Evolutionary conservation across 805 yeast genomes (phyloP), one percentile per base, ranked within the genome.

Genomic region (Saccharomycopsis fermentans): DNA sequence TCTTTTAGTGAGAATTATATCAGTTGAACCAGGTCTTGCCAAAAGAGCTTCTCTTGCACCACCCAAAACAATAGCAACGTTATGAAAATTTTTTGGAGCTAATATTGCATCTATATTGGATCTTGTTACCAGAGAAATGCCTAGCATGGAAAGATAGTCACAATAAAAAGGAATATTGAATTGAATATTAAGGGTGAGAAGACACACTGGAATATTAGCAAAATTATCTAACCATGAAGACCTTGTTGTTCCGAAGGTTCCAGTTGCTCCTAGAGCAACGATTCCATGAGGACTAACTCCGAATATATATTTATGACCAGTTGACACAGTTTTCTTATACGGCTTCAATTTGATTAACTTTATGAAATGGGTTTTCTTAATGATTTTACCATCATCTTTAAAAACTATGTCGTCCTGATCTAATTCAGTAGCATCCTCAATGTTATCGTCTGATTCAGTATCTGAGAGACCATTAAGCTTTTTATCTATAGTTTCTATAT

Each of bases 241-340:
- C 24, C 95, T 92, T 61, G 91, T 90, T 4, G 96, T 87, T 0
- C 86, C 90, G 62, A 91, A 74, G 0, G 85, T 83, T 1, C 96
- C 96, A 69, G 91, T 83, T 0, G 86, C 91, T 2, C 97, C 97
- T 79, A 91, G 78, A 1, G 96, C 87, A 12, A 91, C 90, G 16
- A 92, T 91, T 0, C 99, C 99, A 70, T 94, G 99, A 0, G 99
- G 99, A 70, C 91, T 97, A 67, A 89, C 85, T 0, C 97, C 96
- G 71, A 92, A 92, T 1, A 92, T 81, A 70, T 94, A 92, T 39
- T 86, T 74, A 1, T 89, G 91, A 0, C 90, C 92, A 2, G 81
- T 64, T 14, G 62, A 59, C 1, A 58, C 43, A 39, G 37, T 36
- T 32, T 27, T 58, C 27, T 55, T 55, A 36, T 58, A 58, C 3